A percentile compares a stretch with the other conserved stretches of the same genome.
phyloP scores from a whole-genome alignment of 2,329 filamentous ascomycete genomes.

The Thielaviopsis euricoi region DNA sequence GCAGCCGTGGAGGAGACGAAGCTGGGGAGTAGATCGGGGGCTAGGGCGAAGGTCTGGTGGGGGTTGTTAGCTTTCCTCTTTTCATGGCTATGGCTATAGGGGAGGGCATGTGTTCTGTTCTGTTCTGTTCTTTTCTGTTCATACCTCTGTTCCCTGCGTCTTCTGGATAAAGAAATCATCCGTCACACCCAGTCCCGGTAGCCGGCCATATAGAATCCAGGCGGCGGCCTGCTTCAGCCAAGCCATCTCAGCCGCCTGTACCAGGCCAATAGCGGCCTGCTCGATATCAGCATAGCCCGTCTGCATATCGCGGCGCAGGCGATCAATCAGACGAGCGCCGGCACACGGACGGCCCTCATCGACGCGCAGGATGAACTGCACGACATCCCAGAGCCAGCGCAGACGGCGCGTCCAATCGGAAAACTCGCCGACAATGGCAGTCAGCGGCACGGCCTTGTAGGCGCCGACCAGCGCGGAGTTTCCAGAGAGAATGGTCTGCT shows the following conservation, averaged over 20 bases:
- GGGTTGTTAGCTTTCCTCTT: too few species aligned
- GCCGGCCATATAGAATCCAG: slow-evolving; percentile 77
- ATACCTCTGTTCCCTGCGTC: slow-evolving; percentile 14
- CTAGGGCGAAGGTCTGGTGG: slow-evolving; percentile 34
- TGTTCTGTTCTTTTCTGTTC: neutral
- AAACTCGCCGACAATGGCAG: slow-evolving; percentile 69
- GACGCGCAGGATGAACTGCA: slow-evolving; percentile 16
- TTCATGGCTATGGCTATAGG: too few species aligned
- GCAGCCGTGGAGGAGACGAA: slow-evolving; percentile 65
- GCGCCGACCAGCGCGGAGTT: slow-evolving; percentile 73
- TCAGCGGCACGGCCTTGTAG: slow-evolving; percentile 84
- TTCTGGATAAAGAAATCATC: slow-evolving; percentile 65
- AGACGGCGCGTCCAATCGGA: slow-evolving; percentile 71
- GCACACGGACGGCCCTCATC: slow-evolving; percentile 27
- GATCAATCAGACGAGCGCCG: slow-evolving; percentile 62
- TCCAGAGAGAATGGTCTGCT: slow-evolving; percentile 56
- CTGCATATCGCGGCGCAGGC: slow-evolving; percentile 56
- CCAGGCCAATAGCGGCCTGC: slow-evolving; percentile 53
- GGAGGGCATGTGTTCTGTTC: too few species aligned
- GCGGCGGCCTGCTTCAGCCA: slow-evolving; percentile 84
- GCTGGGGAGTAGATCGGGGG: slow-evolving; percentile 49
- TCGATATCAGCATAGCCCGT: slow-evolving; percentile 85
- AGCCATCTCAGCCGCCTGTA: slow-evolving; percentile 66
- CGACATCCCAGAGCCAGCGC: slow-evolving; percentile 69
- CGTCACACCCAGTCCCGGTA: slow-evolving; percentile 59